Conservation (phyloP, 257 asterid genomes). For the Rubia yunnanensis region DNA sequence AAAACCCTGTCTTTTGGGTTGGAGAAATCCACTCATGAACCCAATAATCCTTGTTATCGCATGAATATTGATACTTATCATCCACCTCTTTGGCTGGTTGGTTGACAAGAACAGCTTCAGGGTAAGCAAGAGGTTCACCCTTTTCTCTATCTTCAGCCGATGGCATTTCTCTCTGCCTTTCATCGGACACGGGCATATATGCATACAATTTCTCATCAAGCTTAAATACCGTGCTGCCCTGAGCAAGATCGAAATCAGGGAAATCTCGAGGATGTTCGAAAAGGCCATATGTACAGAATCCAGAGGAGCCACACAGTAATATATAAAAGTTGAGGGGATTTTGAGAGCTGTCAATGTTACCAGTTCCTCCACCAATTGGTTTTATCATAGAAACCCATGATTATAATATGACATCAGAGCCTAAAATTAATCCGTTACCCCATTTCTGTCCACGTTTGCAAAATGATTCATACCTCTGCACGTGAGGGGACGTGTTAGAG, state of each 20-base stretch:
- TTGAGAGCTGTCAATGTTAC: too few relatives aligned
- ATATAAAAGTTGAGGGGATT: too few relatives aligned
- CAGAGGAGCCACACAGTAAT: slow-evolving; percentile 51
- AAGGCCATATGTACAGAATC: slow-evolving; percentile 60
- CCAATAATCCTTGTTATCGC: slow-evolving; percentile 58
- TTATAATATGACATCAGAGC: too few relatives aligned
- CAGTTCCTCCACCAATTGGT: too few relatives aligned
- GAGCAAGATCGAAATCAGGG: slow-evolving; percentile 51
- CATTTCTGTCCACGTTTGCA: too few relatives aligned
- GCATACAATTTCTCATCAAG: slow-evolving; percentile 47
- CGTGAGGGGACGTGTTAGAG: too few relatives aligned
- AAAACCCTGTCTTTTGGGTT: slow-evolving; percentile 54
- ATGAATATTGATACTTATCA: slow-evolving; percentile 81
- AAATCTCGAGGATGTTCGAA: slow-evolving; percentile 61
- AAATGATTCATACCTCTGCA: too few relatives aligned
- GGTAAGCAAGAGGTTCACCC: slow-evolving; percentile 58
- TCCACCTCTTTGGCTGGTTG: slow-evolving; percentile 82
- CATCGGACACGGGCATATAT: slow-evolving; percentile 79
- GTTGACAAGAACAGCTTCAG: slow-evolving; percentile 75
- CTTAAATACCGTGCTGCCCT: slow-evolving; percentile 66
- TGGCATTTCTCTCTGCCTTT: slow-evolving; percentile 78
- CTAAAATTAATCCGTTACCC: too few relatives aligned
- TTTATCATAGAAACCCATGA: too few relatives aligned
- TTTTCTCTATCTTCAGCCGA: slow-evolving; percentile 41
- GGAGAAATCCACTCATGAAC: slow-evolving; percentile 83